Percentiles rank a stretch among this genome's conserved stretches.
These are phyloP conservation scores for Beta corolliflora DNA, from an alignment of 179 eudicot species.

Conservation along the genomic window DNA sequence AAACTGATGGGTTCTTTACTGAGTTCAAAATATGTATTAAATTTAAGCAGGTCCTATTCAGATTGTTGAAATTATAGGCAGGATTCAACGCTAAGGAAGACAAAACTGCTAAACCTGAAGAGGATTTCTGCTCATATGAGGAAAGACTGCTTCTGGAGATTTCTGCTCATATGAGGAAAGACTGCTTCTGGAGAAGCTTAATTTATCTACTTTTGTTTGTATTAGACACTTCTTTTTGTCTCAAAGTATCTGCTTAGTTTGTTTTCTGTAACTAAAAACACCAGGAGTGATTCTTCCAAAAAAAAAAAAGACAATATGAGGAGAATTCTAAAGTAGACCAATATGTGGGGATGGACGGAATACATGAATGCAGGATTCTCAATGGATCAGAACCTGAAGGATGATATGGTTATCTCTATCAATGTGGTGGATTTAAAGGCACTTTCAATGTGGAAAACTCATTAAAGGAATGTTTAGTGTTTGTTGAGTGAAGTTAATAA, in stretches of 20 bases:
- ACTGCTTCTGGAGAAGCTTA: background rate
- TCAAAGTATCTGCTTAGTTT: background rate
- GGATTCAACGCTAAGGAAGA: background rate
- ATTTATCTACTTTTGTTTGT: background rate
- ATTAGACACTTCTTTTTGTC: background rate
- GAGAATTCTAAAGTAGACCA: background rate
- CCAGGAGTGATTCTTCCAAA: background rate
- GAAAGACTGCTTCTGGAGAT: too few species aligned
- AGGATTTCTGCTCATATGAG: background rate
- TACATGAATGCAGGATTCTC: background rate
- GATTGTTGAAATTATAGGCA: background rate
- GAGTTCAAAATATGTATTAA: too few species aligned
- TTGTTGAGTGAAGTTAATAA: background rate
- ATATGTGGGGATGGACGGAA: background rate
- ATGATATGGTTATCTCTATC: background rate
- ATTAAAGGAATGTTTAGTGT: background rate
- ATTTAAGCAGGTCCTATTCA: too few species aligned
- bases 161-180: too few species aligned
- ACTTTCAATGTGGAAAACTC: background rate
- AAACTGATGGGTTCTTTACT: too few species aligned
- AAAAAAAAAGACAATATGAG: too few species aligned
- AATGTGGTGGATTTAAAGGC: background rate
- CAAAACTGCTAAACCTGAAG: background rate
- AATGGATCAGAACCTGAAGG: background rate
- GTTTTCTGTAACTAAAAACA: background rate